Conservation (phyloP, 176 grass and related monocot genomes). For the Leersia perrieri region DNA sequence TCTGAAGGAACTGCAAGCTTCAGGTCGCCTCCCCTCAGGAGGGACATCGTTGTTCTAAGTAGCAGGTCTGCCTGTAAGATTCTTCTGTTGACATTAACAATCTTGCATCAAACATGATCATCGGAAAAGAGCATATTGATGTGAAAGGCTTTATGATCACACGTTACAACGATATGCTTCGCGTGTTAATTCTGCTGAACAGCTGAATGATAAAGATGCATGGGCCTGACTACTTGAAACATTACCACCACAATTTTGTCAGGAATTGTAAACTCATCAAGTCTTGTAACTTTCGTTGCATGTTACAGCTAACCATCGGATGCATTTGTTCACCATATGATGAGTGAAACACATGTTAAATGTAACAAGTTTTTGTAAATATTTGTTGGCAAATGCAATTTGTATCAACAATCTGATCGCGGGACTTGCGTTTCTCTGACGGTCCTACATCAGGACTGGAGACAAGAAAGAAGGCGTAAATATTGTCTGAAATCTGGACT, state of each 20-base stretch:
- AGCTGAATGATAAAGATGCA: slow-evolving; percentile 10
- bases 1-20: slow-evolving; percentile 60
- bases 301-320: slow-evolving; percentile 28
- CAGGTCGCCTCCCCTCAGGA: slow-evolving; percentile 47
- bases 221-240: slow-evolving; percentile 8
- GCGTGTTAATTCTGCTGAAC: slow-evolving; percentile 7
- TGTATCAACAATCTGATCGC: not conserved
- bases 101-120: not conserved
- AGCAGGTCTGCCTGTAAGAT: slow-evolving; percentile 16
- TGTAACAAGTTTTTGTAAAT: slow-evolving; percentile 22
- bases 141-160: not conserved
- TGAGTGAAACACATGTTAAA: slow-evolving; percentile 3
- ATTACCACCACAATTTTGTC: not conserved
- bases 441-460: not conserved
- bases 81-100: not conserved
- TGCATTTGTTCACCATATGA: not conserved
- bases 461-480: not conserved
- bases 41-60: slow-evolving; percentile 51
- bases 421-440: not conserved
- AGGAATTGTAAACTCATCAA: not conserved
- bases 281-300: slow-evolving; percentile 24
- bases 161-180: not conserved
- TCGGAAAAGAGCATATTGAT: not conserved
- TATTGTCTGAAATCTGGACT: not conserved
- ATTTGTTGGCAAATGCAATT: slow-evolving; percentile 6